Base-by-base conservation (phyloP, 148 eudicot genomes). In the Camellia sinensis region DNA sequence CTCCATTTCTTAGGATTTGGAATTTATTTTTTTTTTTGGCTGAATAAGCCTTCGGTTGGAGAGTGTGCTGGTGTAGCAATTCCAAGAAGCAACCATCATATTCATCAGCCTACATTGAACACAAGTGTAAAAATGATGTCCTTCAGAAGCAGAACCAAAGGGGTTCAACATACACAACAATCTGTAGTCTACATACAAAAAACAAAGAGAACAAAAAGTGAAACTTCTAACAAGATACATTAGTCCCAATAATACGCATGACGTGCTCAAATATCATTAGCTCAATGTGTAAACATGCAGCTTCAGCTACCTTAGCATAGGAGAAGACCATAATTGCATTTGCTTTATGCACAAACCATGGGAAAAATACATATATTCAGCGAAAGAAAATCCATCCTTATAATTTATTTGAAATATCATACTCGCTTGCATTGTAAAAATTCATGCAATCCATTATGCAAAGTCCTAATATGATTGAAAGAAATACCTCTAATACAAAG, bases 401-500 rank as follows among this genome's bases (percentile, higher is more conserved):
- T 21, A 46, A 43, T 18, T 48, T 19, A 69, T n/a, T n/a, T 53
- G 19, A 48, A 41, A 50, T n/a, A 46, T 46, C 5, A 13, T 69
- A 48, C 5, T 46, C 7, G 10, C 1, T 46, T 46, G 29, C 1
- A 67, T 44, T 5, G 12, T 5, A 17, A 67, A 15, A 11, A 12
- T 46, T 50, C 21, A n/a, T 15, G 15, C 57, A 46, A 21, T 50
- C 40, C 57, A 8, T 44, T 8, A 43, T 18, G 29, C 11, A 7
- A 41, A 69, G 52, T 45, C 44, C 73, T 69, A 43, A 22, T 40
- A 43, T n/a, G 37, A 40, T 7, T 45, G 10, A 60, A 43, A 43
- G 52, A 75, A 18, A 67, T 67, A 78, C 80, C 80, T 78, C 74
- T 60, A 78, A 52, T 54, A 78, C 80, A 53, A 78, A 78, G 37